Base-by-base conservation (phyloP, 257 asterid genomes). In the Ajuga chamaepitys region DNA sequence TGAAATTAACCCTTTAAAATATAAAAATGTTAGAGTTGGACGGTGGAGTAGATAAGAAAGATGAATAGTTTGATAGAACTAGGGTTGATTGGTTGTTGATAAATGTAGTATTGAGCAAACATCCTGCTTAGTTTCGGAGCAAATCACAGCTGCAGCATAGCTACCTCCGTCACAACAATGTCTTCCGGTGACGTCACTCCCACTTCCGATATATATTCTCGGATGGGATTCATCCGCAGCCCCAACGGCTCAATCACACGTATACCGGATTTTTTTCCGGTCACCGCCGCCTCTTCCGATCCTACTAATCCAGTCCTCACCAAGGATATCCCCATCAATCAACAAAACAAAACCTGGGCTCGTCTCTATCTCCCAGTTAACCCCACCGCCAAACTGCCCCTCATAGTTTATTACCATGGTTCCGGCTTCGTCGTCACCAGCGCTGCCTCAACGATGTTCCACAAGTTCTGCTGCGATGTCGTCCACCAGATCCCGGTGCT, bases 381-480 rank as follows among this genome's bases (percentile, higher is more conserved):
- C 37, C 37, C 46, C 37, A 8, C 55, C 1, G 9, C 45, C 0
- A 82, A 78, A 64, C 45, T 78, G 5, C 88, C 85, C 4, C 65
- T 80, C 37, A 3, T 85, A 1, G 62, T 78, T 13, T 80, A 74
- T 64, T 75, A 58, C 30, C 88, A 85, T 24, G 82, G 85, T 8
- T 88, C 88, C 7, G 88, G 88, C 4, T 82, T 80, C 17, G 38
- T 85, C 5, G n/a, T n/a, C n/a, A n/a, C n/a, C 30, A 63, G 75
- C 13, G 70, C 71, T 0, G 70, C 51, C 38, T 5, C 34, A 5
- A 1, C 56, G 0, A 0, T 16, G 17, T 52, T 63, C 47, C 84
- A 80, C 14, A 22, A 16, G 1, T 40, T 72, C 1, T 66, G 70
- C 22, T 2, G 42, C 4, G 70, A 35, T 1, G 2, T 78, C 0